Conservation (phyloP, 23 red algal species). For the Pyropia yezoensis region DNA sequence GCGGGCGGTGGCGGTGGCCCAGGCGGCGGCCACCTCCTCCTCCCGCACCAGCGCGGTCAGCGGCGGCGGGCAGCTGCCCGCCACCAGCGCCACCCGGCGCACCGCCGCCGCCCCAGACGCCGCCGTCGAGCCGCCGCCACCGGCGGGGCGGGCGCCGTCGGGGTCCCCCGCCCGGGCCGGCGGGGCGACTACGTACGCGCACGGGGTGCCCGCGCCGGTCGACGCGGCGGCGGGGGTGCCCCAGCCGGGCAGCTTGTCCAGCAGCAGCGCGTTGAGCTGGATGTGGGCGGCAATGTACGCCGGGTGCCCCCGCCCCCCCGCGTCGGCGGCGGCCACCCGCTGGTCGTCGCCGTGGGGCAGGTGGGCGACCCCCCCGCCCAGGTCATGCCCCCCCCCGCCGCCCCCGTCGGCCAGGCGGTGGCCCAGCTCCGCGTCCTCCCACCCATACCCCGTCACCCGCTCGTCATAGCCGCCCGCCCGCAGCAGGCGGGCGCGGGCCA, state of each 20-base stretch:
- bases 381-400: neutral
- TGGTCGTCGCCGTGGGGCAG: conserved; percentile 1
- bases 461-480: conserved; percentile 3
- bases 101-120: neutral
- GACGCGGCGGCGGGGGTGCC: neutral
- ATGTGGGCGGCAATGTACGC: neutral
- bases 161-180: neutral
- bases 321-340: neutral
- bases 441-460: conserved; percentile 22
- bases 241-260: conserved; percentile 7
- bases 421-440: conserved; percentile 28
- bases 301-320: too few species aligned
- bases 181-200: neutral
- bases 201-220: neutral
- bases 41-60: neutral
- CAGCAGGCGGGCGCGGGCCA: neutral
- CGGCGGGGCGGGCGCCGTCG: neutral
- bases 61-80: neutral
- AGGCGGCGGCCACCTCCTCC: neutral
- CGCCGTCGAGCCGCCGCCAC: neutral
- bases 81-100: neutral
- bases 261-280: conserved; percentile 3
- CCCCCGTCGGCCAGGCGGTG: neutral
- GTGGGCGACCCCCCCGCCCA: neutral
- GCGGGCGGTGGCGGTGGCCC: conserved; percentile 3